Percentiles rank a stretch among this genome's conserved stretches.
Evolutionary conservation across 2,329 filamentous ascomycete species (phyloP).

Genomic region (Graphium sp.): DNA sequence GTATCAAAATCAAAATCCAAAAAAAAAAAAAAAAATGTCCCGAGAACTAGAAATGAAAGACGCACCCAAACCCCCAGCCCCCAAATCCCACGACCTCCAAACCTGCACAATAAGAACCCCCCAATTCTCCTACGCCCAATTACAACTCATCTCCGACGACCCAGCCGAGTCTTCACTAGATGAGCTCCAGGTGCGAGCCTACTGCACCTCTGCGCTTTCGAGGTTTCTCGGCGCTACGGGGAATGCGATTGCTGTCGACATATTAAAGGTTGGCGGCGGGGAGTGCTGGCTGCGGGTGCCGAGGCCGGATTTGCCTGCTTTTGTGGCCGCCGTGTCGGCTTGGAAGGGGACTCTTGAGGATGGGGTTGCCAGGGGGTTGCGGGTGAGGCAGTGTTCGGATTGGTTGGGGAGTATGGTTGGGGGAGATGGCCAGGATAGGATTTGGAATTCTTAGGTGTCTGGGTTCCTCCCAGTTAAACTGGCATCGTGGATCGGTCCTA

Average conservation of each 20-base stretch:
- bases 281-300: constrained; percentile 51
- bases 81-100: constrained; percentile 28
- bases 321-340: constrained; percentile 48
- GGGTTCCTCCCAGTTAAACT: not conserved
- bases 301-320: constrained; percentile 37
- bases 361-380: constrained; percentile 29
- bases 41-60: no score
- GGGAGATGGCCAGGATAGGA: constrained; percentile 18
- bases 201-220: constrained; percentile 44
- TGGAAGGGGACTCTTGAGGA: constrained; percentile 34
- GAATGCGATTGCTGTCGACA: constrained; percentile 49
- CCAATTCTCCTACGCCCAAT: constrained; percentile 38
- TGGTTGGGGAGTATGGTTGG: constrained; percentile 46
- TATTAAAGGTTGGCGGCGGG: constrained; percentile 40
- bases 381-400: constrained; percentile 39
- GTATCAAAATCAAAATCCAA: no score
- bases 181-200: constrained; percentile 41
- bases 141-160: constrained; percentile 24
- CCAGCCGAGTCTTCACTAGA: constrained; percentile 38
- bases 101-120: constrained; percentile 32
- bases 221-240: constrained; percentile 59
- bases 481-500: no score
- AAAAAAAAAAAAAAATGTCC: no score
- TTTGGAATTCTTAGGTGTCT: constrained; percentile 34
- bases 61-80: no score